Conservation (phyloP, 2,329 filamentous ascomycete genomes). For the Neopestalotiopsis sp. region DNA sequence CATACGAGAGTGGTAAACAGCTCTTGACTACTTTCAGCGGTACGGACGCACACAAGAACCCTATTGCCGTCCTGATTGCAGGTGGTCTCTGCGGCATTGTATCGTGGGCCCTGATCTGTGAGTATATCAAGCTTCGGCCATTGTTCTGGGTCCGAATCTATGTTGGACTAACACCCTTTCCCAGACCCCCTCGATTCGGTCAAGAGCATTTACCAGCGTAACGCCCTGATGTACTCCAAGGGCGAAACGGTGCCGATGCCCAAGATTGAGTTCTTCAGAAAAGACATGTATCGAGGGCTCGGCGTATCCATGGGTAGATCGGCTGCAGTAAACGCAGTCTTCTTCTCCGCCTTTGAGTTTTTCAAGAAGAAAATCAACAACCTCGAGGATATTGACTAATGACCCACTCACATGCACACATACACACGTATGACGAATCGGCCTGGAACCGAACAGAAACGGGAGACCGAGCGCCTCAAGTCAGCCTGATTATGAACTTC, state of each 20-base stretch:
- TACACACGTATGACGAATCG: background rate
- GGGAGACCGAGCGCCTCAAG: background rate
- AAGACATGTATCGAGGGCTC: constrained; percentile 81
- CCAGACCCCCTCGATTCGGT: constrained; percentile 77
- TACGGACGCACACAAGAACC: constrained; percentile 76
- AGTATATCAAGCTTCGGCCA: constrained; percentile 37
- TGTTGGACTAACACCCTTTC: constrained; percentile 1
- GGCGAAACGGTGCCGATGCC: constrained; percentile 70
- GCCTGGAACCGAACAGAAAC: background rate
- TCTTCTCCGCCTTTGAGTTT: constrained; percentile 88
- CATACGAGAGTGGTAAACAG: constrained; percentile 87
- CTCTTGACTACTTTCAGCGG: constrained; percentile 76
- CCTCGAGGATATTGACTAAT: constrained; percentile 49
- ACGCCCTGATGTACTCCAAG: constrained; percentile 73
- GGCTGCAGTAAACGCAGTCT: constrained; percentile 84
- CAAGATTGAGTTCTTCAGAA: constrained; percentile 79
- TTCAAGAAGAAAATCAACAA: constrained; percentile 72
- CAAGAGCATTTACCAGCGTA: constrained; percentile 85
- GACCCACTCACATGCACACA: background rate
- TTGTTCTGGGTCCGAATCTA: background rate
- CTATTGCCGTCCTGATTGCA: constrained; percentile 77
- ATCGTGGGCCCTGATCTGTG: constrained; percentile 80
- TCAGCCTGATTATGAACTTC: background rate
- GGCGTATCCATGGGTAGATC: constrained; percentile 84
- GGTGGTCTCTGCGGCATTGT: constrained; percentile 84